Base-by-base conservation (phyloP, 805 yeast genomes). In the Starmera amethionina region DNA sequence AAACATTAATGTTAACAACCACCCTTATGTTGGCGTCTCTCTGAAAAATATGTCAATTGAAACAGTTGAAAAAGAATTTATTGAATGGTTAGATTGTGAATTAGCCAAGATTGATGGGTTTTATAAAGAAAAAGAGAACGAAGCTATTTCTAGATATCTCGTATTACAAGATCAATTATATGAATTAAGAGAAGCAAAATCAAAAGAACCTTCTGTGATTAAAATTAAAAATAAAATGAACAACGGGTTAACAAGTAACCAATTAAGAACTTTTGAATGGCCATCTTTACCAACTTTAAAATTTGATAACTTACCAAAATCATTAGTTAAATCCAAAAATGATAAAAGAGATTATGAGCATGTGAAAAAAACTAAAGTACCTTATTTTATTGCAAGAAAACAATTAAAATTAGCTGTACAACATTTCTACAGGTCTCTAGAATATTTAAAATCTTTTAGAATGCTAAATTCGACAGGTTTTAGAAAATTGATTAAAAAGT, bases 401-500 rank as follows among this genome's bases (percentile, higher is more conserved):
- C 83, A 79, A 61, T 62, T 85, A 42, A 81, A 82, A 49, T 64
- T 67, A 28, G 94, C 94, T 0, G 56, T 81, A 25, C 61, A 75
- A 42, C 95, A 86, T 52, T 80, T 73, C 48, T 87, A 86, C 57
- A 69, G 90, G 42, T 74, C 83, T 8, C 63, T 87, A 45, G 84
- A 83, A 43, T 67, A 85, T 30, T 61, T 84, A 38, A 75, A 75
- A 46, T 80, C 85, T 1, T 93, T 79, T 58, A 70, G 85, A 47
- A 67, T 79, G 37, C 60, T 89, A 49, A 93, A 93, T 60, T 70
- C 88, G 28, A 88, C 95, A 0, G 98, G 94, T 0, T 77, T 89
- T 52, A 73, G 96, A 39, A 93, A 93, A 53, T 79, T 93, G 52
- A 69, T 87, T 43, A 93, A 93, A 55, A 93, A 93, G 58, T 89